Evolutionary conservation across 495 filamentous ascomycete genomes (phyloP), one percentile per base, ranked within the genome.

Genomic region (Neurospora tetrasperma): DNA sequence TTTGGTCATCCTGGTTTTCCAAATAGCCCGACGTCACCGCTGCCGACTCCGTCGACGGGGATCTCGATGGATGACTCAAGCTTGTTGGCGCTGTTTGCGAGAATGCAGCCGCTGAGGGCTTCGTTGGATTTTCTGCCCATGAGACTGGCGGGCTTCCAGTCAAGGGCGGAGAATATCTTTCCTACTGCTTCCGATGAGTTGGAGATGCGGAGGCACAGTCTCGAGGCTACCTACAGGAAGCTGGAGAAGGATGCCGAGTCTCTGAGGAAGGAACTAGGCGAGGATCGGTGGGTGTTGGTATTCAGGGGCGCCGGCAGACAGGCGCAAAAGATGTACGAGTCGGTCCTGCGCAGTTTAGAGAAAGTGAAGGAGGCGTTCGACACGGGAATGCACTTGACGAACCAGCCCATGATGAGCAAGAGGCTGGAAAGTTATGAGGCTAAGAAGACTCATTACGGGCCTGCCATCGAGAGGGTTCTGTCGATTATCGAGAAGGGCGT

Each of bases 51-150:
- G 16, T 62, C 54, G 10, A 85, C 89, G 5, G 82, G 83, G 69
- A 88, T 91, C 62, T 88, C 89, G 0, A 88, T 91, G 75, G 92
- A 97, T 71, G 93, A 97, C 76, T 91, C 91, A 14, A 89, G 89
- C 69, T 84, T 99, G 18, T 86, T 98, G 69, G 93, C 91, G 6
- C 82, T 99, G 48, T 97, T 98, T 82, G 96, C 96, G 3, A 87
- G 94, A 71, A 96, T 98, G 90, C 95, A 98, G 77, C 96, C 96
- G 3, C 84, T 99, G 41, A 87, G 94, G 54, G 96, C 96, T 3
- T 97, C 94, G 4, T 83, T 99, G 69, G 95, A 98, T 80, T 98
- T 99, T 78, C 84, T 99, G 44, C 96, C 96, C n/a, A 98, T 98
- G 95, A 86, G 94, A 69, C 82, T 99, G 2, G 92, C 92, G 16